Evolutionary conservation across 129 eudicot genomes (phyloP), one percentile per base, ranked within the genome.

Genomic region (Lonicera japonica): DNA sequence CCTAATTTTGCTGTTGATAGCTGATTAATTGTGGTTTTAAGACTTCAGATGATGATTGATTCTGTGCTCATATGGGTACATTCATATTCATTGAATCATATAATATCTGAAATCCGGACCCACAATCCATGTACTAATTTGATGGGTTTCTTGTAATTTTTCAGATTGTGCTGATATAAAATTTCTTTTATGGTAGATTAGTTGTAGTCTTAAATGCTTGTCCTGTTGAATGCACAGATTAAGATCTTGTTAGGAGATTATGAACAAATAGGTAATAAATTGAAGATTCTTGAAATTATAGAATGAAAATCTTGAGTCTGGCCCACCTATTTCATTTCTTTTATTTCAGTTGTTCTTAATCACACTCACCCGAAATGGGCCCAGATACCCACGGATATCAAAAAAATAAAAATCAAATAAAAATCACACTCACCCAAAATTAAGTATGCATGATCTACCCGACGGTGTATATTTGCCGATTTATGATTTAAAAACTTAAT

Each of bases 271-370:
- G 6, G 41, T 43, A n/a, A n/a, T n/a, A 8, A 62, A 66, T 67
- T n/a, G 1, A n/a, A 23, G 46, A 18, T 73, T 29, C 67, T 58
- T 36, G 64, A 58, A n/a, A 25, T 45, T 9, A 40, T 38, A 56
- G 34, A 38, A 29, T 29, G 2, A 29, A 8, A 38, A 25, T 54
- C n/a, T 13, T 41, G 19, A 36, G 13, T 59, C 16, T 11, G 76
- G 73, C 69, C 81, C 45, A 60, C 76, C 14, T 39, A 60, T 11
- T 25, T 46, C 5, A 16, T 60, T 58, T 38, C 17, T 54, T 25
- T 39, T 23, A 59, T 45, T n/a, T 41, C 45, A 58, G 57, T 69
- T 43, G 64, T 64, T 58, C 18, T 64, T 60, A 36, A 36, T 47
- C 79, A 54, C 9, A 54, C 47, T 74, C 65, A 67, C 36, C 2